Conservation (phyloP, 2,329 filamentous ascomycete genomes). For the Monosporascus ibericus region DNA sequence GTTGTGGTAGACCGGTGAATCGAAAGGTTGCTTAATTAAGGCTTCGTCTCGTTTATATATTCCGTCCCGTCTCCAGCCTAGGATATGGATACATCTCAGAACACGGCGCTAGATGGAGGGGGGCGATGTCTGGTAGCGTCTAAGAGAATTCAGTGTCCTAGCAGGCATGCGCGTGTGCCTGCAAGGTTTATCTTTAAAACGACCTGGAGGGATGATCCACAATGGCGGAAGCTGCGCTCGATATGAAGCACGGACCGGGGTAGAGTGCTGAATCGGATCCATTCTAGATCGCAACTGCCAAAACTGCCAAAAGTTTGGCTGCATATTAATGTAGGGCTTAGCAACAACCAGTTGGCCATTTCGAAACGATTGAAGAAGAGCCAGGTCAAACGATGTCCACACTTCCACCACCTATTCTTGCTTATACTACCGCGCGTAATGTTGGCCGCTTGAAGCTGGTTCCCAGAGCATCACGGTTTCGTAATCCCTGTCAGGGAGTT, state of each 20-base stretch:
- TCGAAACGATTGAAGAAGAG: background rate
- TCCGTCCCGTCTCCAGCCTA: conserved; percentile 1
- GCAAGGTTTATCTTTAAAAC: conserved; percentile 35
- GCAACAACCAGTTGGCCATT: background rate
- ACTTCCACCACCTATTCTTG: conserved; percentile 10
- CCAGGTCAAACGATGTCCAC: background rate
- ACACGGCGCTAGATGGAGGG: too few species aligned
- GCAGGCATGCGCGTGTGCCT: conserved; percentile 32
- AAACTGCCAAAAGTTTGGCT: background rate
- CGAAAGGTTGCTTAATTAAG: conserved; percentile 12
- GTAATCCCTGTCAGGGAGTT: conserved; percentile 19
- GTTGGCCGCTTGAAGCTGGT: conserved; percentile 13
- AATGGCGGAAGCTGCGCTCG: conserved; percentile 1
- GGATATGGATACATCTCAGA: conserved; percentile 1
- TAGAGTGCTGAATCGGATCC: background rate
- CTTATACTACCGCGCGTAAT: conserved; percentile 12
- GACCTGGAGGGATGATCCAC: conserved; percentile 15
- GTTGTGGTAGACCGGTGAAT: conserved; percentile 5
- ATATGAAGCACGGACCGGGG: background rate
- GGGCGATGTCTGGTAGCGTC: background rate
- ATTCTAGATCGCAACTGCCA: background rate
- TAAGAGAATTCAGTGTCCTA: conserved; percentile 28
- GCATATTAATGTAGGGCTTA: background rate
- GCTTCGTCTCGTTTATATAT: conserved; percentile 21
- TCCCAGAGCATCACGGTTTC: conserved; percentile 20